Evolutionary conservation across 2,329 filamentous ascomycete genomes (phyloP).

Genomic region (Monosporascus sp.): DNA sequence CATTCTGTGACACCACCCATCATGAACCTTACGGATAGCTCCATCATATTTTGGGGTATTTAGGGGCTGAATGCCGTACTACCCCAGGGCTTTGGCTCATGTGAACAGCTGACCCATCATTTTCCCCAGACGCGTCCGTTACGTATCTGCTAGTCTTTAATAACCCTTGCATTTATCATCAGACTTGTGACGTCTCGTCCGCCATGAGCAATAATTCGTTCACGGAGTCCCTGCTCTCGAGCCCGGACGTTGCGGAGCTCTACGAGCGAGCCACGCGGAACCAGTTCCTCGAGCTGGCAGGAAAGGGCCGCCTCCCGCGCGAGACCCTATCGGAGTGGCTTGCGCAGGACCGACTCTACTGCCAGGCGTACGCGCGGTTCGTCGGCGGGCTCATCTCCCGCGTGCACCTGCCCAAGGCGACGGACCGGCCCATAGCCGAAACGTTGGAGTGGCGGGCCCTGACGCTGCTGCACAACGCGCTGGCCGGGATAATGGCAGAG

Average conservation of each 20-base stretch:
- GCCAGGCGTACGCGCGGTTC: slow-evolving; percentile 26
- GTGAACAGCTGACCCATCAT: too few species aligned
- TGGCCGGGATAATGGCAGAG: slow-evolving; percentile 21
- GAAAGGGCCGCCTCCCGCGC: slow-evolving; percentile 19
- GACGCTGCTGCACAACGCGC: slow-evolving; percentile 19
- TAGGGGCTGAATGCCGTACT: not conserved
- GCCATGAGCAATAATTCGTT: slow-evolving; percentile 13
- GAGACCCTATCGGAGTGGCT: slow-evolving; percentile 22
- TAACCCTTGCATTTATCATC: not conserved
- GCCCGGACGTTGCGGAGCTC: slow-evolving; percentile 13
- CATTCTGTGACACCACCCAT: too few species aligned
- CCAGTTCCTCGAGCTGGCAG: slow-evolving; percentile 21
- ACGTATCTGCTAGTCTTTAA: not conserved
- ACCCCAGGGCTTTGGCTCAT: not conserved
- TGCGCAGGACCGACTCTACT: slow-evolving; percentile 27
- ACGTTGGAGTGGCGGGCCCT: slow-evolving; percentile 22
- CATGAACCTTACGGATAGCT: too few species aligned
- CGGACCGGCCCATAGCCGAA: slow-evolving; percentile 4
- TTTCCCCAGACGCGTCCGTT: too few species aligned
- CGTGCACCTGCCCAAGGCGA: slow-evolving; percentile 15
- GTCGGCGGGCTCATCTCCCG: slow-evolving; percentile 24
- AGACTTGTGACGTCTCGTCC: not conserved
- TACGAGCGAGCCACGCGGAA: slow-evolving; percentile 22
- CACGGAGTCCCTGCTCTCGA: slow-evolving; percentile 15
- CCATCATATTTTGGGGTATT: not conserved